A percentile compares a stretch with the other conserved stretches of the same genome.
phyloP scores from a whole-genome alignment of 345 rosid genomes.

The Viola odorata region DNA sequence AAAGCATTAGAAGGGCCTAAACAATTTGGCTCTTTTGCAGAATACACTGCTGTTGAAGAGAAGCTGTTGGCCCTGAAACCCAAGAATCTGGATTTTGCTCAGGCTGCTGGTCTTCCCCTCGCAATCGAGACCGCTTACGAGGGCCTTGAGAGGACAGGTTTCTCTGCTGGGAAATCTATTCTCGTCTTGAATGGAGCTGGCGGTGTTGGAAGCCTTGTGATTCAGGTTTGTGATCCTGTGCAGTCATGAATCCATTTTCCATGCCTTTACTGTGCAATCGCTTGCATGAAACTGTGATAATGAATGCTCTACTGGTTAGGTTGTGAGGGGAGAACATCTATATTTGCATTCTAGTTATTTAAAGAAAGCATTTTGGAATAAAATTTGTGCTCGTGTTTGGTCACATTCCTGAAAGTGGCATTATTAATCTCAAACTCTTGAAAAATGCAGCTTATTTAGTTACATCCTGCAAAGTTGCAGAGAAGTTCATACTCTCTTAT shows the following conservation, averaged over 20 bases:
- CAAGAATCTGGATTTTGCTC: conserved; percentile 63
- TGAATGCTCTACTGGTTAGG: too few relatives aligned
- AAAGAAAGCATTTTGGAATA: too few relatives aligned
- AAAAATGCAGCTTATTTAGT: not conserved
- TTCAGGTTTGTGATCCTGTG: conserved; percentile 52
- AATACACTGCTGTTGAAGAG: conserved; percentile 87
- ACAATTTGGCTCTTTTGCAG: conserved; percentile 81
- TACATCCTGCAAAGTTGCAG: not conserved
- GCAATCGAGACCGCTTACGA: conserved; percentile 83
- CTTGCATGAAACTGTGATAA: not conserved
- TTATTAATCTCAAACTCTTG: not conserved
- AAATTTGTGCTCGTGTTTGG: too few relatives aligned
- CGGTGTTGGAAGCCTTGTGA: conserved; percentile 91
- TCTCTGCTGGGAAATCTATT: conserved; percentile 74
- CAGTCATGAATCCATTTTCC: not conserved
- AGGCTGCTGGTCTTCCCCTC: conserved; percentile 88
- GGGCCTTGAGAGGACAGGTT: conserved; percentile 73
- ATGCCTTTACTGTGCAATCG: too few relatives aligned
- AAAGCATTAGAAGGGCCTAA: conserved; percentile 88
- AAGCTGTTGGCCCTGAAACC: conserved; percentile 78
- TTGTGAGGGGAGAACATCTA: too few relatives aligned
- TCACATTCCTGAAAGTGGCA: too few relatives aligned
- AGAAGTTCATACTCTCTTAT: not conserved
- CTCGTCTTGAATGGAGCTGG: conserved; percentile 88
- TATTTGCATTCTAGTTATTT: too few relatives aligned